Base-by-base conservation (phyloP, 805 yeast species). In the Ogataea glucozyma region DNA sequence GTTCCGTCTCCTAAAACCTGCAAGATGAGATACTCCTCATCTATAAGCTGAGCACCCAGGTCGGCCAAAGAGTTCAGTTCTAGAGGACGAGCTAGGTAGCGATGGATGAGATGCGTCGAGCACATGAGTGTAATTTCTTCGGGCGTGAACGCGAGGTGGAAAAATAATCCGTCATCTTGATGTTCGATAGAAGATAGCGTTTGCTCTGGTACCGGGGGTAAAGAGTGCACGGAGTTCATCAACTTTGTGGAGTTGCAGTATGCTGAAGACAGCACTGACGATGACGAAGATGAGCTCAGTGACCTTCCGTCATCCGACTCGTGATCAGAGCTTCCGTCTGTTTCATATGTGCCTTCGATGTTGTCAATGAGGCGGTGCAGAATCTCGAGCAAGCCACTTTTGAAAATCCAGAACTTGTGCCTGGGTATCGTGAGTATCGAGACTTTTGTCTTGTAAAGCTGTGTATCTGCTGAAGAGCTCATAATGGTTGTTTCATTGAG, bases 121-220 rank as follows among this genome's bases (percentile, higher is more conserved):
- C 81, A 76, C 49, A 82, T 80, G 6, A 82, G 62, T 0, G 86
- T 79, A 47, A 83, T 75, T 53, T 81, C 87, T n/a, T 65, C 58
- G 0, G 83, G 83, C 1, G 85, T 78, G 52, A 77, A 75, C 2
- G 85, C 82, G 26, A 82, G 66, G 54, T 79, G 85, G 53, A 79
- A 75, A 56, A 82, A 80, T 38, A 58, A 55, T 23, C 71, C 70
- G 40, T 69, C 76, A 21, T 67, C 73, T 2, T 61, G 61, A 13
- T 53, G 52, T 17, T 53, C 57, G 4, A 36, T 27, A 4, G 45
- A 43, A 4, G 29, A 27, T n/a, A 42, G 54, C 13, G 40, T 12
- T 6, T 26, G 31, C 12, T 13, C 31, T 4, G 32, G 9, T 6
- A 35, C 41, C 31, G 58, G 47, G 29, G 42, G 52, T 6, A 52